Evolutionary conservation across 805 yeast genomes (phyloP), one percentile per base, ranked within the genome.

Genomic region (Pichia gijzeniarum): DNA sequence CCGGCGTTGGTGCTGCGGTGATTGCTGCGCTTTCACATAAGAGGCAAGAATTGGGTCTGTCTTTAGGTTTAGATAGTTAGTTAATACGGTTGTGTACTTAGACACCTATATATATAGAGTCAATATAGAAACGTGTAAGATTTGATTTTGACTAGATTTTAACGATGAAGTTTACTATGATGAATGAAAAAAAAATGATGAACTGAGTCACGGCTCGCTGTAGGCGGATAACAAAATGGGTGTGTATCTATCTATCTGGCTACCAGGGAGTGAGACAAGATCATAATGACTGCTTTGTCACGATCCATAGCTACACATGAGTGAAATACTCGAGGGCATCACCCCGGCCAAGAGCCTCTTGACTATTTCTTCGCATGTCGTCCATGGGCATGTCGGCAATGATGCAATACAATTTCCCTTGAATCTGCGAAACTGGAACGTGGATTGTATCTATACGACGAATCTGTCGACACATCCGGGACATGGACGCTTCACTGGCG

Each of bases 1-100:
- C 93, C 33, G 98, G 98, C 72, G 96, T 87, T 40, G 99, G 99
- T 63, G 99, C 99, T 46, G 99, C 98, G 43, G 77, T 91, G 58
- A 91, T 93, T 69, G 98, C 99, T 45, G 97, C 98, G 37, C 77
- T 91, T 67, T 84, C 98, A 47, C 79, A 84, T 65, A 74, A 79
- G 65, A 82, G 99, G 72, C 72, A 82, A 59, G 73, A 70, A 53
- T 72, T 76, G 49, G 91, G 91, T 39, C 66, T 74, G 59, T 79
- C 87, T 50, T 82, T 85, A 50, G 91, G 91, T 58, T 33, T 63
- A 31, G 60, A 55, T 30, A 13, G 16, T 14, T 14, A 30, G 6
- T 27, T 27, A 5, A 30, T 30, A 30, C 13, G 14, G 8, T 5
- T 30, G 33, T 7, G 13, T 10, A 30, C 5, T 13, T 30, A n/a